phyloP scores from a whole-genome alignment of 2,329 filamentous ascomycete species.

The Pyrenochaeta sp. region DNA sequence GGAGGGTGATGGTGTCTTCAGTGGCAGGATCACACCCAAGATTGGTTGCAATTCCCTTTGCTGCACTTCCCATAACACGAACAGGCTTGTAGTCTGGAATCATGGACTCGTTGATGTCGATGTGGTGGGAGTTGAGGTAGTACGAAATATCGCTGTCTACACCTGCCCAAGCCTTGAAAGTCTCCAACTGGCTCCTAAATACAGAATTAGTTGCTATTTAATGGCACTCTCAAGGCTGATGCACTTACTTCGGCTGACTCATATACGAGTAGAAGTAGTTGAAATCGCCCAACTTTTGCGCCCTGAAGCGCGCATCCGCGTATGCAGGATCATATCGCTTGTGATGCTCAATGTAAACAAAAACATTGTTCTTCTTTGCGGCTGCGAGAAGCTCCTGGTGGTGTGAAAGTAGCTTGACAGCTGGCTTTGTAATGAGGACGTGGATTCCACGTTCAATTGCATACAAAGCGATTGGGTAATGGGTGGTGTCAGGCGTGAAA shows the following conservation, averaged over 20 bases:
- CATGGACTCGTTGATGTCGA: slow-evolving; percentile 94
- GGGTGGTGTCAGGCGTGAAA: slow-evolving; percentile 93
- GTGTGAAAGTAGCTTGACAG: slow-evolving; percentile 82
- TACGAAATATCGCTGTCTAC: slow-evolving; percentile 93
- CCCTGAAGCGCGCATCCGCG: slow-evolving; percentile 82
- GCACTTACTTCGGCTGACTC: slow-evolving; percentile 68
- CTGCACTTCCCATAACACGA: slow-evolving; percentile 79
- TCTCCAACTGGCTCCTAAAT: slow-evolving; percentile 89
- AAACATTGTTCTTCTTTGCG: slow-evolving; percentile 77
- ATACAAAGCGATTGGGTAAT: slow-evolving; percentile 91
- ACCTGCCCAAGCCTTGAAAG: slow-evolving; percentile 94
- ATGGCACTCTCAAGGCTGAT: slow-evolving; percentile 50
- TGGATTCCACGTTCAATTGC: slow-evolving; percentile 89
- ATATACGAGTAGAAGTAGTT: slow-evolving; percentile 99
- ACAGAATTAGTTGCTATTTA: slow-evolving; percentile 69
- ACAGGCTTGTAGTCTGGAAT: slow-evolving; percentile 81
- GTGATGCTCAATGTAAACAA: slow-evolving; percentile 95
- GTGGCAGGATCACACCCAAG: slow-evolving; percentile 82
- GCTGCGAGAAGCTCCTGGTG: slow-evolving; percentile 79
- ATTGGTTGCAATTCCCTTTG: slow-evolving; percentile 78
- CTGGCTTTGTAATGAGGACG: slow-evolving; percentile 93
- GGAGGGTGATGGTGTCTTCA: slow-evolving; percentile 90
- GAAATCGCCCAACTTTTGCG: slow-evolving; percentile 84
- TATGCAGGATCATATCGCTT: slow-evolving; percentile 96
- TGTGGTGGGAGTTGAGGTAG: slow-evolving; percentile 94